Evolutionary conservation across 495 filamentous ascomycete genomes (phyloP), one percentile per base, ranked within the genome.

Genomic region (Hamigera avellanea): DNA sequence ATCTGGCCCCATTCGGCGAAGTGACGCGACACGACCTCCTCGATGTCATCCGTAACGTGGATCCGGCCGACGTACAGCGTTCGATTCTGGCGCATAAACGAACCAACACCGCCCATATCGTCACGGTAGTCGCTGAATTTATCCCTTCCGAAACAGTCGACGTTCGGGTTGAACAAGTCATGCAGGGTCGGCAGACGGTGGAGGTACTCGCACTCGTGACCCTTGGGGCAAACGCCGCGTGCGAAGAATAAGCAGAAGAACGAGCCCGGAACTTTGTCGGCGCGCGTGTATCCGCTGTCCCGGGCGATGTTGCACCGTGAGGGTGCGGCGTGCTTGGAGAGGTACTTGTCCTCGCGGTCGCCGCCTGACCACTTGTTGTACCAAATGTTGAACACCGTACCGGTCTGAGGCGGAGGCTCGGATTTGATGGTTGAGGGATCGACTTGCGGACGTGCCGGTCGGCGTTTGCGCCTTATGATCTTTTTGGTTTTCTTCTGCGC

Each of bases 31-130:
- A 94, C 87, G n/a, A 95, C 73, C 57, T 98, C 91, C 53, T 95
- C 88, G 42, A 95, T 95, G 52, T 95, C 89, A 57, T 95, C 89
- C n/a, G 78, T 87, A 14, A 95, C 89, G 52, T 95, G 84, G 42
- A 96, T 94, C 16, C 88, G 69, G 3, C 91, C 91, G 7, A 95
- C 67, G 49, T 98, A 98, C 8, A 98, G 69, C 2, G 93, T 96
- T 6, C 89, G 67, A 46, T 95, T 98, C 53, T 87, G 83, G 12
- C 91, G 73, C 67, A 81, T 80, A 52, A 96, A 98, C 40, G 70
- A 78, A 2, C 91, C 91, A 10, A 93, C 83, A 42, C 91, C 91
- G 23, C 88, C 88, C 91, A 98, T 95, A 52, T 98, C 86, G 55
- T 93, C 86, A 34, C 87, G 68, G 60, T 93, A 95, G 48, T 93